These are phyloP conservation scores for Lenzites betulinus DNA, from an alignment of 768 basidiomycete species.

Conservation along the genomic window DNA sequence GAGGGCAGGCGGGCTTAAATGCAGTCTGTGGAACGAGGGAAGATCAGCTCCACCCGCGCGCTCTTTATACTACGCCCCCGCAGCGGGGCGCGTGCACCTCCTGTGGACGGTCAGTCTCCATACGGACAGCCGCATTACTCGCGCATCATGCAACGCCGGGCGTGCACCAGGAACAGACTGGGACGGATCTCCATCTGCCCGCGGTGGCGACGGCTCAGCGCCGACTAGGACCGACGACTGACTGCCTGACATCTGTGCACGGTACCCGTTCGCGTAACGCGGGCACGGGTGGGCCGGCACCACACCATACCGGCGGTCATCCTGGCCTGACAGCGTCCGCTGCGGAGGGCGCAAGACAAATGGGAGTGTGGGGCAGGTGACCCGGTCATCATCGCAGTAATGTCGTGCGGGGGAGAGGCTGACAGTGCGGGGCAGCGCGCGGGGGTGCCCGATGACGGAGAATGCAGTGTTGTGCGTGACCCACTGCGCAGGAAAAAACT, in stretches of 20 bases:
- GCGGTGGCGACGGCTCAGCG: neutral
- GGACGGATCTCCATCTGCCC: constrained; percentile 9
- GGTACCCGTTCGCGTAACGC: constrained; percentile 2
- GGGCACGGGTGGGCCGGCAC: constrained; percentile 9
- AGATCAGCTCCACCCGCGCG: neutral
- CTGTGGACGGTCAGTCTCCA: neutral
- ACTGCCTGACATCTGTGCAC: neutral
- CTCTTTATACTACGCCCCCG: constrained; percentile 3
- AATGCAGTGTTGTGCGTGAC: constrained; percentile 13
- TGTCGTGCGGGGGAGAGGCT: neutral
- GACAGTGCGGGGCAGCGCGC: constrained; percentile 15
- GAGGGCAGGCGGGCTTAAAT: neutral
- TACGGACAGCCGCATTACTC: constrained; percentile 5
- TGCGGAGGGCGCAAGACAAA: neutral
- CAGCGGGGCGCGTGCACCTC: neutral
- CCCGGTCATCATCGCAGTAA: constrained; percentile 7
- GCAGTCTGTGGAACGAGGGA: neutral
- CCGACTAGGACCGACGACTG: too few relatives aligned
- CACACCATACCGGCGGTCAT: constrained; percentile 1
- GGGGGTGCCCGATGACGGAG: constrained; percentile 1
- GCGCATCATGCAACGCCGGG: neutral
- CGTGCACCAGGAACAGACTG: too few relatives aligned
- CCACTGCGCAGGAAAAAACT: neutral
- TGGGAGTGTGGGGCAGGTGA: constrained; percentile 9
- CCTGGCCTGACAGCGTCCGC: neutral